A percentile compares a stretch with the other conserved stretches of the same genome.
phyloP scores from a whole-genome alignment of 805 yeast species.

The Cyberlindnera maclurae region DNA sequence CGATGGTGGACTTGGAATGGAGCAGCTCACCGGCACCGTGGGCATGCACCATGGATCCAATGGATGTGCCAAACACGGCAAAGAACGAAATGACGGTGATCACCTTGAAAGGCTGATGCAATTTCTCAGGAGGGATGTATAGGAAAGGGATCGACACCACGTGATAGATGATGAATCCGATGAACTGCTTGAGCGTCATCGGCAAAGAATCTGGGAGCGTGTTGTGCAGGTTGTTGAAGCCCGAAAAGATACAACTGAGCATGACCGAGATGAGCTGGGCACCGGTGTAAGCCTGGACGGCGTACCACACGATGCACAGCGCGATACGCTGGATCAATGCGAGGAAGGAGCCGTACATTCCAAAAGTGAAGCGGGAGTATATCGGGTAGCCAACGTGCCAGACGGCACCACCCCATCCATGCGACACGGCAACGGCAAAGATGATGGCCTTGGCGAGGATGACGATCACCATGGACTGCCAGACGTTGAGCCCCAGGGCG shows the following conservation, averaged over 20 bases:
- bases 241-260: constrained; percentile 31
- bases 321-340: constrained; percentile 39
- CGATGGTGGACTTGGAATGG: constrained; percentile 21
- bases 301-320: constrained; percentile 40
- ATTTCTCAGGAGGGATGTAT: constrained; percentile 27
- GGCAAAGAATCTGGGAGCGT: constrained; percentile 31
- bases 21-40: constrained; percentile 29
- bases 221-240: constrained; percentile 32
- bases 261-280: constrained; percentile 35
- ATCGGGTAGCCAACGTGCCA: constrained; percentile 46
- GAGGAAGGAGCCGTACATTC: constrained; percentile 37
- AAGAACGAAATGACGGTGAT: constrained; percentile 26
- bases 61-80: constrained; percentile 32
- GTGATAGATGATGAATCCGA: constrained; percentile 35
- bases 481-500: constrained; percentile 35
- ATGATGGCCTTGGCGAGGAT: constrained; percentile 36
- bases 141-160: constrained; percentile 25
- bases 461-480: constrained; percentile 37
- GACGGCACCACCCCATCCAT: constrained; percentile 40
- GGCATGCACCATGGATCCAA: constrained; percentile 24
- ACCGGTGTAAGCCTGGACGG: constrained; percentile 40
- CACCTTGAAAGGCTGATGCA: constrained; percentile 24
- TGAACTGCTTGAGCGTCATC: constrained; percentile 35
- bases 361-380: constrained; percentile 37
- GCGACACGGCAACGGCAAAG: constrained; percentile 33